A percentile compares a stretch with the other conserved stretches of the same genome.
phyloP scores from a whole-genome alignment of 177 flowering plant species.

The Tripterygium wilfordii region DNA sequence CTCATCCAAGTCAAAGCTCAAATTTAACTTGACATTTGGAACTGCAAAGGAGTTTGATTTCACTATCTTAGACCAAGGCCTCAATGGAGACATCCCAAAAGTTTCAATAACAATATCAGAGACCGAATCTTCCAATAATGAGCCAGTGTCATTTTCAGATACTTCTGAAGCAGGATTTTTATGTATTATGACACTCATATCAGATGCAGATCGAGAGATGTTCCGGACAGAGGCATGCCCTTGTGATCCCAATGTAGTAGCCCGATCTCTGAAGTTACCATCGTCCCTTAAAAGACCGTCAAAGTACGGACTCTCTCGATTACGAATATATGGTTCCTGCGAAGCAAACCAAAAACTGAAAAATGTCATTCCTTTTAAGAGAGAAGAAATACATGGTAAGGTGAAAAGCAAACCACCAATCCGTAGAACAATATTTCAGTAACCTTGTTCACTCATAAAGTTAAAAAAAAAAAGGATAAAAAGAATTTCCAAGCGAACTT shows the following conservation, averaged over 20 bases:
- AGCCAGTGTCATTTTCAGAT: slow-evolving; percentile 12
- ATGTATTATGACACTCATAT: slow-evolving; percentile 16
- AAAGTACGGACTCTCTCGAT: slow-evolving; percentile 30
- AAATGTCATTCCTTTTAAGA: no score
- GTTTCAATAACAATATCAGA: slow-evolving; percentile 25
- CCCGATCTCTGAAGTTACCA: slow-evolving; percentile 7
- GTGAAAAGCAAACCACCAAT: no score
- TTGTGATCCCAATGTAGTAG: slow-evolving; percentile 8
- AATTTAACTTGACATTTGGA: slow-evolving; percentile 10
- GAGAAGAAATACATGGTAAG: no score
- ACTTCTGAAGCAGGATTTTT: slow-evolving; percentile 7
- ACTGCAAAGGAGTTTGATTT: slow-evolving; percentile 17
- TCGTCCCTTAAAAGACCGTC: slow-evolving; percentile 28
- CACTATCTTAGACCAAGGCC: slow-evolving; percentile 13
- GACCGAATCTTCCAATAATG: slow-evolving; percentile 12
- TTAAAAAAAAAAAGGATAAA: no score
- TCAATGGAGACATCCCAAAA: slow-evolving; percentile 17
- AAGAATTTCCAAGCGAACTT: no score
- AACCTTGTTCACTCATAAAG: no score
- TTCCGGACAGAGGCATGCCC: slow-evolving; percentile 10
- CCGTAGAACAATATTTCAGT: no score
- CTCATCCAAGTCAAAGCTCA: slow-evolving; percentile 10
- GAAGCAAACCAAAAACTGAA: background rate
- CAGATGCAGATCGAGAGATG: slow-evolving; percentile 26
- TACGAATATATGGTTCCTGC: slow-evolving; percentile 39